Evolutionary conservation across 352 stramenopile genomes (phyloP), one percentile per base, ranked within the genome.

Genomic region (Thraustochytrium striatum): DNA sequence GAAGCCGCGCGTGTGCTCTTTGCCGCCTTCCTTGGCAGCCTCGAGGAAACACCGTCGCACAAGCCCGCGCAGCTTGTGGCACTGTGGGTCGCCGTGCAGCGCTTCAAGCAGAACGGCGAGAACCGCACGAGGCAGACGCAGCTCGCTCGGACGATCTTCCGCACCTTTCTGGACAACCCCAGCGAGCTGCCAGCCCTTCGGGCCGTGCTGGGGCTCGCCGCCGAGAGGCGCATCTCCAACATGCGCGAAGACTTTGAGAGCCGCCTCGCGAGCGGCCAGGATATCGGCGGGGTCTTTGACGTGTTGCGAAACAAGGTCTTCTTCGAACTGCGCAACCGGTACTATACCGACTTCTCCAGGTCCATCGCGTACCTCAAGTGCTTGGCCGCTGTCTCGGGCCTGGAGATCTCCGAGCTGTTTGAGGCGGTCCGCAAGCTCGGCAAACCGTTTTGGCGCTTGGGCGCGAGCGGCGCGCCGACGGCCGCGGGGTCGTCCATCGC

Each of bases 261-360:
- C n/a, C n/a, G n/a, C n/a, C n/a, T n/a, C n/a, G n/a, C n/a, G n/a
- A n/a, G n/a, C n/a, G n/a, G 13, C 25, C 21, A 62, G 43, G 50
- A 38, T 39, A n/a, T 70, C 21, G 19, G 32, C 25, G 32, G n/a
- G 35, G 13, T 75, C 32, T 39, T 36, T 39, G 25, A 16, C 16
- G 33, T 13, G 5, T 11, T 61, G 25, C 5, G 19, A 19, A 9
- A 36, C 5, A 36, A 16, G 5, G 39, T 68, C 5, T 75, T 30
- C 30, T 75, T 75, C 32, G 11, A 68, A 21, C 39, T 75, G 32
- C 44, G 65, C 9, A 43, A 75, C 52, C 11, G n/a, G 9, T 41
- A 30, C 16, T 43, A 55, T 30, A 75, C 65, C 25, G 44, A 75
- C n/a, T 75, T 75, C 36, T 61, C 61, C 41, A 30, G 65, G 52